phyloP scores from a whole-genome alignment of 257 asterid species.

The Vinca minor region DNA sequence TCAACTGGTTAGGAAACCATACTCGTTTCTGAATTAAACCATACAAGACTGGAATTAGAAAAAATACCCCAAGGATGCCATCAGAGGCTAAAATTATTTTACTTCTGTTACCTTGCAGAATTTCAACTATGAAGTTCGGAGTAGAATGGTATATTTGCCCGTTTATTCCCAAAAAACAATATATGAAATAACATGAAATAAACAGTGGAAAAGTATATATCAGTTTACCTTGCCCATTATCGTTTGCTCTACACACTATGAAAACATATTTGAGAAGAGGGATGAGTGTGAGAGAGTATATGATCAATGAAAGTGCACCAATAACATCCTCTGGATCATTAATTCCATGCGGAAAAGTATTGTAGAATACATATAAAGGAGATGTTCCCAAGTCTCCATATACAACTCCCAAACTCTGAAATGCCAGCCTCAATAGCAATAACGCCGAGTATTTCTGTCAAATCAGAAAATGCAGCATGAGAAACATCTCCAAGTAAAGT shows the following conservation, averaged over 20 bases:
- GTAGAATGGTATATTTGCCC: background rate
- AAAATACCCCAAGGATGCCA: background rate
- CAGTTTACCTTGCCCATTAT: slow-evolving; percentile 87
- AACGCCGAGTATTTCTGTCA: slow-evolving; percentile 75
- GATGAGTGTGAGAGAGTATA: slow-evolving; percentile 88
- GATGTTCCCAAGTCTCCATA: slow-evolving; percentile 99
- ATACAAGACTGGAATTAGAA: background rate
- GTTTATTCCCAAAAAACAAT: background rate
- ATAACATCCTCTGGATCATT: slow-evolving; percentile 70
- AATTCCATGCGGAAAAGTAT: slow-evolving; percentile 80
- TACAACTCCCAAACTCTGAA: slow-evolving; percentile 95
- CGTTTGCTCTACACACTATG: slow-evolving; percentile 94
- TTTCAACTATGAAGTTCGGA: background rate
- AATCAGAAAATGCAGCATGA: slow-evolving; percentile 6
- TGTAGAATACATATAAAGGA: slow-evolving; percentile 91
- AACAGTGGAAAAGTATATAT: background rate
- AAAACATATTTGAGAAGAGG: slow-evolving; percentile 97
- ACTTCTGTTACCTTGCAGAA: background rate
- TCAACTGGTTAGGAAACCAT: background rate
- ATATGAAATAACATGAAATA: background rate
- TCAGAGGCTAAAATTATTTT: background rate
- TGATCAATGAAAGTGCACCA: slow-evolving; percentile 91
- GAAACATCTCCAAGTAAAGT: background rate
- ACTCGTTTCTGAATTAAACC: background rate
- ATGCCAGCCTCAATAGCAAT: slow-evolving; percentile 85